A percentile compares a stretch with the other conserved stretches of the same genome.
Evolutionary conservation across 2,329 filamentous ascomycete species (phyloP).

Genomic region (Arthrocladium fulminans): DNA sequence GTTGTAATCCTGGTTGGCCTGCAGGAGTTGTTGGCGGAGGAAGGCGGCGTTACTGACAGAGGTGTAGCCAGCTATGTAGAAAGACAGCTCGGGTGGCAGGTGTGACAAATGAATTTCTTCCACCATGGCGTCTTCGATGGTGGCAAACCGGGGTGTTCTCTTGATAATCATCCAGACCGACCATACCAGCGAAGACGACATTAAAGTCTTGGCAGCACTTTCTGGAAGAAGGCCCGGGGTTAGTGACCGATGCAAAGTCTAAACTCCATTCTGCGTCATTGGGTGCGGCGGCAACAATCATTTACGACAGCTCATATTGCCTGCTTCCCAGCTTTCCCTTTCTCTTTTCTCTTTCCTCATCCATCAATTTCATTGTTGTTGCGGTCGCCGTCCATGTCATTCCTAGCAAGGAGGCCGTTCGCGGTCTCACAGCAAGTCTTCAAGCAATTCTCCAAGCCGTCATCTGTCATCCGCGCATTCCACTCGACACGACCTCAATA

Average conservation of each 20-base stretch:
- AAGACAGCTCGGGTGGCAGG: slow-evolving; percentile 55
- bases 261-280: slow-evolving; percentile 10
- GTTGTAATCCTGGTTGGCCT: slow-evolving; percentile 74
- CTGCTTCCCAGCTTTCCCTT: no score
- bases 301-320: slow-evolving; percentile 14
- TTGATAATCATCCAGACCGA: not conserved
- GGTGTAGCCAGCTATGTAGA: slow-evolving; percentile 68
- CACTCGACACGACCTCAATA: slow-evolving; percentile 49
- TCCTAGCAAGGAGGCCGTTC: slow-evolving; percentile 56
- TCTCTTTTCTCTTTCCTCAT: slow-evolving; percentile 4
- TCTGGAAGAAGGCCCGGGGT: not conserved
- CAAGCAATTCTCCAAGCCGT: slow-evolving; percentile 46
- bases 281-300: slow-evolving; percentile 7
- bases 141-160: not conserved
- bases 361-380: slow-evolving; percentile 14
- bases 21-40: slow-evolving; percentile 74
- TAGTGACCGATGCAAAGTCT: not conserved
- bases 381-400: slow-evolving; percentile 45
- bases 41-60: slow-evolving; percentile 68
- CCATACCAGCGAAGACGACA: not conserved
- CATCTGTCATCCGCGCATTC: slow-evolving; percentile 48
- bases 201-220: slow-evolving; percentile 1
- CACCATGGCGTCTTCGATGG: slow-evolving; percentile 31
- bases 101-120: slow-evolving; percentile 68
- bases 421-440: slow-evolving; percentile 49